Conservation (phyloP, 306 rosid species). For the Chamaecrista fasciculata region DNA sequence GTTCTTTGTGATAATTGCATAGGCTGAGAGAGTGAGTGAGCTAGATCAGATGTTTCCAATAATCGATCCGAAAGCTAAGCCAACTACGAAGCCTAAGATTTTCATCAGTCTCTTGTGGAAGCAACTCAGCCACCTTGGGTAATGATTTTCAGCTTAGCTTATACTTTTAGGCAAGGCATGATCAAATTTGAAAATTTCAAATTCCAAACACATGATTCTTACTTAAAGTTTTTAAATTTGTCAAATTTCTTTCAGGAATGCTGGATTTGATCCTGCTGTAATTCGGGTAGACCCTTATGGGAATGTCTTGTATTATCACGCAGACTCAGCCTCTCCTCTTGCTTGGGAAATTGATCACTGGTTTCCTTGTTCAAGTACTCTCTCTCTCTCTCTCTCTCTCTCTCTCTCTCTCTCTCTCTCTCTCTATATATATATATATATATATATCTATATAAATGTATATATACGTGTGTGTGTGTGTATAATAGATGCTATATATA, state of each 20-base stretch:
- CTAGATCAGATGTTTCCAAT: slow-evolving; percentile 73
- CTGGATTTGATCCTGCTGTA: slow-evolving; percentile 92
- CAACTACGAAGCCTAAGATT: slow-evolving; percentile 71
- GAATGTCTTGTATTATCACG: slow-evolving; percentile 86
- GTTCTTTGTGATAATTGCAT: neutral
- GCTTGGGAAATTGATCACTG: slow-evolving; percentile 99
- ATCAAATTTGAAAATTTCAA: slow-evolving; percentile 6
- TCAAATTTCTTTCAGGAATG: slow-evolving; percentile 57
- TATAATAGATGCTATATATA: neutral
- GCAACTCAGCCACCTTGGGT: slow-evolving; percentile 95
- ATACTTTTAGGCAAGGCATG: neutral
- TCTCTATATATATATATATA: no score
- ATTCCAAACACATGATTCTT: neutral
- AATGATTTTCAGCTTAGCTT: slow-evolving; percentile 28
- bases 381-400: neutral
- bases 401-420: neutral
- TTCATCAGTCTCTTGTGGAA: slow-evolving; percentile 82
- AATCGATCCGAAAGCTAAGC: slow-evolving; percentile 71
- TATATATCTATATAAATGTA: no score
- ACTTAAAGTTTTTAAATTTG: neutral
- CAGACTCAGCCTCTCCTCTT: slow-evolving; percentile 91
- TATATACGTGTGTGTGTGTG: slow-evolving; percentile 8
- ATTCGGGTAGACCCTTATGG: slow-evolving; percentile 86
- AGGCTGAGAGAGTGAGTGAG: slow-evolving; percentile 54
- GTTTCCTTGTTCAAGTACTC: slow-evolving; percentile 92